Evolutionary conservation across 148 eudicot species (phyloP), one percentile per base, ranked within the genome.

Genomic region (Rhododendron williamsianum): DNA sequence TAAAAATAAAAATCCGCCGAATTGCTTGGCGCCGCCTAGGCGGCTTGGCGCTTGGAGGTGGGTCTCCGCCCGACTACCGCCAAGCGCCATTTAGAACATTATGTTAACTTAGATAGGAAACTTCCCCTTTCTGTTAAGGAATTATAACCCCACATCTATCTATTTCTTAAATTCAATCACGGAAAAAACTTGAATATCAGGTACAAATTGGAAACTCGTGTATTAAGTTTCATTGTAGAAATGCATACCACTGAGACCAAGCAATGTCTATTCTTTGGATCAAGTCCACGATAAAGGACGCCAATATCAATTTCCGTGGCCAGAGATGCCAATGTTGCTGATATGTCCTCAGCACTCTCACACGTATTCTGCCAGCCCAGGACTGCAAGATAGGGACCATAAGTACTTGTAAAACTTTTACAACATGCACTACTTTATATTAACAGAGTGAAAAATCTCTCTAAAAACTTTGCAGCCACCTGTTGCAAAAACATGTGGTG

Each of bases 291-390:
- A 85, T 96, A 96, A 85, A 95, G 98, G 77, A 86, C 88, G 72
- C 98, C 91, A 84, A 95, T 90, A 89, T 95, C 93, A 82, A 96
- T 91, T 85, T 94, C 94, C 45, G 95, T 93, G 58, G 95, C 87
- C 80, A 96, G 85, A 15, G 98, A 89, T 41, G 91, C 90, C 90
- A 96, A 86, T 71, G 99, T 96, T 78, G 91, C 92, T 84, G 65
- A 90, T 80, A 96, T 96, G 89, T 96, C 98, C 58, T 92, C 94
- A 77, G 90, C 92, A 83, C 86, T 91, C 90, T 96, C 99, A 56
- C 92, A 85, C 45, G 97, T 92, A 69, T 90, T 95, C 90, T 96
- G 98, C 99, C 98, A 97, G 11, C 98, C 98, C 78, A 97, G 88
- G 84, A 95, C 98, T 97, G 89, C 92, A 90, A 89, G 77, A 81